A percentile compares a stretch with the other conserved stretches of the same genome.
These are phyloP conservation scores for Senecio squalidus DNA, from an alignment of 140 eudicot genomes.

Conservation along the genomic window DNA sequence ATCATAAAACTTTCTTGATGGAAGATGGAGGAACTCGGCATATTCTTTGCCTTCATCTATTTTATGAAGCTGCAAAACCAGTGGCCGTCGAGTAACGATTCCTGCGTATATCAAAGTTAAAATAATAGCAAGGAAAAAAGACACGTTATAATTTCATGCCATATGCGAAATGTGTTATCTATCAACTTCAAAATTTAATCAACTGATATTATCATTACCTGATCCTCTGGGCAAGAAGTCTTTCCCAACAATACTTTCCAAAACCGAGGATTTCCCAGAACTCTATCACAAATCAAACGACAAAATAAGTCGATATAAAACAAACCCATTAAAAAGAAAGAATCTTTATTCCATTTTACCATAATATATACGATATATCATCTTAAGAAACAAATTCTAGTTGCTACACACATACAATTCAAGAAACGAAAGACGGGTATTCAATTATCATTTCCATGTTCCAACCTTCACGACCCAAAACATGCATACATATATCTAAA, in stretches of 20 bases:
- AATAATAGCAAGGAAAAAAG: background rate
- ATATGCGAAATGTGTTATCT: slow-evolving; percentile 16
- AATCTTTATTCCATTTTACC: no score
- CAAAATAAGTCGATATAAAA: no score
- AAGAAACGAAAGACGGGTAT: slow-evolving; percentile 3
- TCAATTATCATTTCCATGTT: background rate
- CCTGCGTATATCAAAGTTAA: slow-evolving; percentile 19
- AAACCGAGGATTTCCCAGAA: slow-evolving; percentile 69
- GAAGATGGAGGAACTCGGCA: slow-evolving; percentile 34
- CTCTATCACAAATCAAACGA: slow-evolving; percentile 33
- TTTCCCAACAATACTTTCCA: slow-evolving; percentile 68
- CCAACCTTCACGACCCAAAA: background rate
- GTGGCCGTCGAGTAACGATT: slow-evolving; percentile 40
- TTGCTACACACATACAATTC: background rate
- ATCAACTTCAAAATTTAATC: background rate
- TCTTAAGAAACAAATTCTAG: background rate
- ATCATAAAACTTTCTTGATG: slow-evolving; percentile 30
- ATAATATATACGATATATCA: background rate
- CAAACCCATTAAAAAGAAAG: background rate
- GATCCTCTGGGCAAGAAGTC: slow-evolving; percentile 84
- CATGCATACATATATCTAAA: no score
- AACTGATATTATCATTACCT: slow-evolving; percentile 29
- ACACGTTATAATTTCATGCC: background rate
- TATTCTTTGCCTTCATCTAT: slow-evolving; percentile 33
- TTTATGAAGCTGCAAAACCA: slow-evolving; percentile 42